Evolutionary conservation across 148 eudicot genomes (phyloP), one percentile per base, ranked within the genome.

Genomic region (Nepenthes mirabilis): DNA sequence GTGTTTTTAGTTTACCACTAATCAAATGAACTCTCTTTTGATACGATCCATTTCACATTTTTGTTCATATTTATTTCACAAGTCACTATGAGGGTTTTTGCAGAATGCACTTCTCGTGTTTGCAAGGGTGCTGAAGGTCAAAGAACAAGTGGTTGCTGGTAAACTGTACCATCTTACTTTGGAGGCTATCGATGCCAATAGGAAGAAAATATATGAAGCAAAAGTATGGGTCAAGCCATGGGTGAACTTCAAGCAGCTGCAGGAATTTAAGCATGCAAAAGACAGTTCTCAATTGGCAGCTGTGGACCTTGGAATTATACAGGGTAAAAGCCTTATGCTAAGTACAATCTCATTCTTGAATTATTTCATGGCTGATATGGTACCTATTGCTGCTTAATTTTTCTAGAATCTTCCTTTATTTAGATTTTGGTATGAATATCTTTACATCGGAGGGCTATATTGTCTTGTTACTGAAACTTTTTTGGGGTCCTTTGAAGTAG

Each of bases 181-280:
- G 53, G 75, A 72, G 67, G 77, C 77, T 0, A 55, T 43, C 32
- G 68, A 70, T 54, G 70, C 60, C 37, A 72, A 65, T 13, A 34
- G 66, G 55, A 65, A 65, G 36, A 66, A 74, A 12, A 61, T 57
- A 23, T 77, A 77, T 56, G 77, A 77, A 56, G 79, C 85, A n/a
- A 77, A 80, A 60, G 68, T 74, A 34, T 80, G 82, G 82, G 79
- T 72, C 34, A 77, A 77, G 72, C 71, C 79, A 56, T 77, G 85
- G 85, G 33, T 71, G 75, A 72, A 77, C 65, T 77, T 80, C 60
- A 74, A 72, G 75, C 74, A 77, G 56, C 36, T 80, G 72, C 75
- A 77, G 66, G 79, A 80, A 14, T 80, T 80, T 63, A 80, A 77
- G 68, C 66, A 9, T 71, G 10, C 67, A 56, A 8, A 68, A 37